phyloP scores from a whole-genome alignment of 257 asterid species.

The Salvia splendens region DNA sequence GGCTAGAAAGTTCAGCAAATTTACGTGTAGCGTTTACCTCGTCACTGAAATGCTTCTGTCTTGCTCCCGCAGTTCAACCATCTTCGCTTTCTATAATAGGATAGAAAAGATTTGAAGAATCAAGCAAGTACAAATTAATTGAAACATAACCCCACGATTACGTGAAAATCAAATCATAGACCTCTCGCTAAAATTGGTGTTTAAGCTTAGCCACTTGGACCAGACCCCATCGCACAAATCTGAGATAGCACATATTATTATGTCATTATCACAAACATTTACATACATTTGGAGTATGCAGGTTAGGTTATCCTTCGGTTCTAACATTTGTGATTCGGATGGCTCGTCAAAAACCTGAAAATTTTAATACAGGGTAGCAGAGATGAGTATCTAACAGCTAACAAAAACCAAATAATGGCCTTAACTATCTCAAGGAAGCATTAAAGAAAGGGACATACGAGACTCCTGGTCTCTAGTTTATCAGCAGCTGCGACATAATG shows the following conservation, averaged over 20 bases:
- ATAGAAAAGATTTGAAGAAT: too few species aligned
- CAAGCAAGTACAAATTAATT: too few species aligned
- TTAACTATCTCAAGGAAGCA: background rate
- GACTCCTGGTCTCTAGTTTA: constrained; percentile 63
- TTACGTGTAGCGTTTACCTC: constrained; percentile 12
- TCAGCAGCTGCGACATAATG: constrained; percentile 63
- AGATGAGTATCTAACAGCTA: background rate
- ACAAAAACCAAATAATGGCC: constrained; percentile 12
- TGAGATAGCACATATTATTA: background rate
- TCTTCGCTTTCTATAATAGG: constrained; percentile 42
- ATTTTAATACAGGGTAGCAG: background rate
- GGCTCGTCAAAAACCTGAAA: constrained; percentile 73
- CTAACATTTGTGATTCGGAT: constrained; percentile 52
- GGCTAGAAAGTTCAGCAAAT: background rate
- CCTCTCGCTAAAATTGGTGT: too few species aligned
- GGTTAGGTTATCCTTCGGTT: constrained; percentile 58
- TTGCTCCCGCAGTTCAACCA: constrained; percentile 29
- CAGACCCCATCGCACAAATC: background rate
- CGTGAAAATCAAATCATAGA: too few species aligned
- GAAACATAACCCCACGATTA: too few species aligned
- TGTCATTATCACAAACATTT: background rate
- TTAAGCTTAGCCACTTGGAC: too few species aligned
- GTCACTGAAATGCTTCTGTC: background rate
- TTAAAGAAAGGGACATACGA: constrained; percentile 53
- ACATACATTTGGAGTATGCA: constrained; percentile 83